Percentiles rank a stretch among this genome's conserved stretches.
phyloP scores from a whole-genome alignment of 805 yeast genomes.

The Candida ipomoeae region DNA sequence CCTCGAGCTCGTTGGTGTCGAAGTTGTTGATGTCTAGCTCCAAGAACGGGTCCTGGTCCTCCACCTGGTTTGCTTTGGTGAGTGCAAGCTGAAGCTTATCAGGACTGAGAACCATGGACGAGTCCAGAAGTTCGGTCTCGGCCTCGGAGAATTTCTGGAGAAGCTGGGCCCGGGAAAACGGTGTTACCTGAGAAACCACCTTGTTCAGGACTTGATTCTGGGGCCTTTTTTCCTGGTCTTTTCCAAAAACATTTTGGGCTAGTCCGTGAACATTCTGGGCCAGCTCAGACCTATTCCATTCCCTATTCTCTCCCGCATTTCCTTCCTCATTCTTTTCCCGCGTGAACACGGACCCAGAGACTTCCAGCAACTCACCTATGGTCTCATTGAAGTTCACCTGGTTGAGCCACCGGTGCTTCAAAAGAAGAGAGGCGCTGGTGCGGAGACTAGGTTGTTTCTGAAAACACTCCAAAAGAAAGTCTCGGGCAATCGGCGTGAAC shows the following conservation, averaged over 20 bases:
- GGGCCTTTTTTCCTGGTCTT: no score
- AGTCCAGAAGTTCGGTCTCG: not conserved
- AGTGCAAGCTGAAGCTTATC: not conserved
- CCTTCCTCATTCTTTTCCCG: no score
- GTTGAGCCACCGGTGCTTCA: slow-evolving; percentile 59
- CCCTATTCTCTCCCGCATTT: no score
- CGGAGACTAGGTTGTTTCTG: slow-evolving; percentile 64
- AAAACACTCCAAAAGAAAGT: slow-evolving; percentile 65
- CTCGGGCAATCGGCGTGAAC: slow-evolving; percentile 41
- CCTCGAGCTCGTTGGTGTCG: slow-evolving; percentile 40
- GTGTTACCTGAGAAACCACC: not conserved
- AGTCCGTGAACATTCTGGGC: not conserved
- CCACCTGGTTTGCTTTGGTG: not conserved
- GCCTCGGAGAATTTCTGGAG: slow-evolving; percentile 29
- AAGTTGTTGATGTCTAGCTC: slow-evolving; percentile 36
- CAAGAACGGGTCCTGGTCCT: slow-evolving; percentile 31
- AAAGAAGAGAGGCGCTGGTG: slow-evolving; percentile 49
- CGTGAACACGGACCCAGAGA: no score
- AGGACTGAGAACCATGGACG: not conserved
- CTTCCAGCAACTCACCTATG: not conserved
- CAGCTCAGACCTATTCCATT: no score
- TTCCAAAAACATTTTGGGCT: no score
- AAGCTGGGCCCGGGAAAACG: slow-evolving; percentile 24
- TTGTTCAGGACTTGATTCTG: no score
- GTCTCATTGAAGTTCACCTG: not conserved